Conservation (phyloP, 225 moss, liverwort and hornwort species). For the Pseudoscleropodium purum region DNA sequence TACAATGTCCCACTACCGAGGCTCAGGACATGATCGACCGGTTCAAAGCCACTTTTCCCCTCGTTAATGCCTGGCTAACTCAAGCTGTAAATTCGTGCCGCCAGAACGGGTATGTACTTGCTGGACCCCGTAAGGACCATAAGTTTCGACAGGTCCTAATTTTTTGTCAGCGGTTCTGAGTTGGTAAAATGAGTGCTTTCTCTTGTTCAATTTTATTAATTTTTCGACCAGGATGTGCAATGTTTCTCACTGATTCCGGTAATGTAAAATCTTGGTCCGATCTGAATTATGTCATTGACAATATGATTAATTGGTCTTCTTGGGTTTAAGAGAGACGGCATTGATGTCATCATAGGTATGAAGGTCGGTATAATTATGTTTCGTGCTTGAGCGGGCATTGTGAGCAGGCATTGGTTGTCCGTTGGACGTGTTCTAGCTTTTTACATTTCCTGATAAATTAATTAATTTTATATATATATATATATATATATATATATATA, state of each 20-base stretch:
- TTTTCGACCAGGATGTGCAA: neutral
- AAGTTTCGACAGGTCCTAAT: neutral
- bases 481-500: too few species aligned
- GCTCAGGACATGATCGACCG: conserved; percentile 71
- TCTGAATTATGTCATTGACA: neutral
- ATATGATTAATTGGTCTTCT: neutral
- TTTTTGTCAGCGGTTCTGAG: neutral
- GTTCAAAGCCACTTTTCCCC: conserved; percentile 74
- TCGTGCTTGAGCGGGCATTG: neutral
- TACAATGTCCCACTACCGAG: conserved; percentile 59
- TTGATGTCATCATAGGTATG: neutral
- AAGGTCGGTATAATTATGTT: neutral
- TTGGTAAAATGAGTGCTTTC: neutral
- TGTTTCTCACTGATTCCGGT: neutral
- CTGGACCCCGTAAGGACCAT: neutral
- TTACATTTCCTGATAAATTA: neutral
- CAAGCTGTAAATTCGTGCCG: conserved; percentile 69
- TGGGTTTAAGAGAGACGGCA: neutral
- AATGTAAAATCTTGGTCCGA: neutral
- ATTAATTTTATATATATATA: too few species aligned
- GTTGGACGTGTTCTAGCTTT: neutral
- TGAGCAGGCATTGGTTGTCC: neutral
- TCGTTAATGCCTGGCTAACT: conserved; percentile 59
- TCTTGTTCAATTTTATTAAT: neutral
- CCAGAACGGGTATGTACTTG: conserved; percentile 50